These are phyloP conservation scores for Starmerella sp. DNA, from an alignment of 805 yeast genomes.

Conservation along the genomic window DNA sequence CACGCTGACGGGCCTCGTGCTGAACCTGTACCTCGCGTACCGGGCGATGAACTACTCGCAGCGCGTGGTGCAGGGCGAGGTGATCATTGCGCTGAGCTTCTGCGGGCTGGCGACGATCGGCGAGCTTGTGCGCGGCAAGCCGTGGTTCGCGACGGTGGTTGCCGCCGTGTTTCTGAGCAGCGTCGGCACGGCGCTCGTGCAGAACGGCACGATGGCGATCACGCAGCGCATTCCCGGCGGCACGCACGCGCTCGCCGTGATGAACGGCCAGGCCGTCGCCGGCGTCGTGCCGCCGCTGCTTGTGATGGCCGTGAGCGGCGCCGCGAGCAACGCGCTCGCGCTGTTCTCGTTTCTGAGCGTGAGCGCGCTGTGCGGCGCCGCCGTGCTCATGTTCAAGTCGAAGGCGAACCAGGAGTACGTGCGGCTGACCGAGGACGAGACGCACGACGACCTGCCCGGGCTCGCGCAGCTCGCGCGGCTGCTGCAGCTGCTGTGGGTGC, in stretches of 20 bases:
- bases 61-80: conserved; percentile 52
- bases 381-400: conserved; percentile 10
- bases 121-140: not conserved
- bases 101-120: conserved; percentile 39
- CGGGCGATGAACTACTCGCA: conserved; percentile 49
- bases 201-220: conserved; percentile 82
- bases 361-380: conserved; percentile 10
- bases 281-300: conserved; percentile 84
- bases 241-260: conserved; percentile 42
- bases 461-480: not conserved
- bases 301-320: conserved; percentile 41
- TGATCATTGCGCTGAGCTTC: conserved; percentile 48
- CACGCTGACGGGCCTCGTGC: conserved; percentile 52
- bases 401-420: conserved; percentile 11
- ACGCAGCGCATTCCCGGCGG: conserved; percentile 42
- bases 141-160: conserved; percentile 37
- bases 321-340: conserved; percentile 37
- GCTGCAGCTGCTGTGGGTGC: conserved; percentile 35
- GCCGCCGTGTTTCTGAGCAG: conserved; percentile 52
- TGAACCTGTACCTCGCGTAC: conserved; percentile 52
- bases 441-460: conserved; percentile 1
- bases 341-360: conserved; percentile 28
- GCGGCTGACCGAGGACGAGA: conserved; percentile 13
- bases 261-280: conserved; percentile 91
- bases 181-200: conserved; percentile 69